Conservation (phyloP, 306 rosid genomes). For the Rosa multiflora region DNA sequence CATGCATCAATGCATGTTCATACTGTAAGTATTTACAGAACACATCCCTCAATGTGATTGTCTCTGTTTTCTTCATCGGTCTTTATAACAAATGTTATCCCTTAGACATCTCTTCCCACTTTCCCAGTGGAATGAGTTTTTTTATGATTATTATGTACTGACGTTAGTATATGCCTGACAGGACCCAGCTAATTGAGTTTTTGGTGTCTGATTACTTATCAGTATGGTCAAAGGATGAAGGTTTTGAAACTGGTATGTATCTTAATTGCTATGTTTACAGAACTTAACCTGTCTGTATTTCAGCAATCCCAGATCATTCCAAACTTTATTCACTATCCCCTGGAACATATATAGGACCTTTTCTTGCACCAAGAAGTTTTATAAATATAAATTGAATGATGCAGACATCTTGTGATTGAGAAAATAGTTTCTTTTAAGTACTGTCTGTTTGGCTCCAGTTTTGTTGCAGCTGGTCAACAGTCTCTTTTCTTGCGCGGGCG, state of each 20-base stretch:
- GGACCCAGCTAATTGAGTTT: constrained; percentile 89
- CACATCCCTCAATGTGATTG: not conserved
- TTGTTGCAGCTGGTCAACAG: no score
- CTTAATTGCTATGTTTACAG: constrained; percentile 18
- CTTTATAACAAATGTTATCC: not conserved
- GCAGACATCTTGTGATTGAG: not conserved
- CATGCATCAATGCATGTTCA: constrained; percentile 69
- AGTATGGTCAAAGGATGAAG: constrained; percentile 68
- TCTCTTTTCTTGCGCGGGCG: no score
- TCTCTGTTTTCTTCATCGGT: not conserved
- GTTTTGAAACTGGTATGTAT: constrained; percentile 58
- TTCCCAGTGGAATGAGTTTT: not conserved
- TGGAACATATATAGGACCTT: not conserved
- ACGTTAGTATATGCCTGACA: constrained; percentile 31
- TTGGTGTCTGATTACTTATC: constrained; percentile 67
- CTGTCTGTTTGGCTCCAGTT: no score
- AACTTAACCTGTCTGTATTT: not conserved
- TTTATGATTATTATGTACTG: not conserved
- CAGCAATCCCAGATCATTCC: constrained; percentile 1
- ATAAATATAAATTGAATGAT: not conserved
- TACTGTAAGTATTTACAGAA: constrained; percentile 56
- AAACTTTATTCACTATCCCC: not conserved
- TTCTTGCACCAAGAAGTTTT: not conserved
- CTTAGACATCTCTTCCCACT: not conserved
- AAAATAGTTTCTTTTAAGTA: constrained; percentile 9